A percentile compares a stretch with the other conserved stretches of the same genome.
Evolutionary conservation across 2,329 filamentous ascomycete species (phyloP).

Genomic region (Colletotrichum lini): DNA sequence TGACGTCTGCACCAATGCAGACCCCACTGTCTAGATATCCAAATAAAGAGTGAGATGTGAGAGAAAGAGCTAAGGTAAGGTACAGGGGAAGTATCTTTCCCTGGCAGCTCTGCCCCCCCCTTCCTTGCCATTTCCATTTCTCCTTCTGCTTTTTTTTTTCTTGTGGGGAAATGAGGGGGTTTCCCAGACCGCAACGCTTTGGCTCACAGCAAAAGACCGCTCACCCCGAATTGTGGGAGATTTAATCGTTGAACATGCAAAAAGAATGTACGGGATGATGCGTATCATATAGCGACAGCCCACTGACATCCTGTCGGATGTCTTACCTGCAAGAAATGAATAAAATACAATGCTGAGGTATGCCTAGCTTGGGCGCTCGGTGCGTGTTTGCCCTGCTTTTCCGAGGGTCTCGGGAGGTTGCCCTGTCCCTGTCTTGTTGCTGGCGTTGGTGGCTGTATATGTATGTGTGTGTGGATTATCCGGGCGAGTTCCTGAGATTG

Average conservation of each 20-base stretch:
- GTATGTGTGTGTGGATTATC: not conserved
- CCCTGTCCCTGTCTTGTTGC: constrained; percentile 25
- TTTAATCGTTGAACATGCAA: not conserved
- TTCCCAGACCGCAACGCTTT: too few species aligned
- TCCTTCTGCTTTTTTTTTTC: too few species aligned
- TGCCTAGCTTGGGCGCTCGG: not conserved
- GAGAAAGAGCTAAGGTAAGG: constrained; percentile 18
- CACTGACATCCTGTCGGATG: not conserved
- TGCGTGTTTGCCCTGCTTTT: constrained; percentile 12
- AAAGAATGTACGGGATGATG: not conserved
- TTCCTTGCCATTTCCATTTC: too few species aligned
- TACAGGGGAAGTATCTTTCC: constrained; percentile 26
- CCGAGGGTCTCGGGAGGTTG: constrained; percentile 14
- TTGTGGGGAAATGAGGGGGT: too few species aligned
- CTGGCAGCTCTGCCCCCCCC: not conserved
- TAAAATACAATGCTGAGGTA: not conserved
- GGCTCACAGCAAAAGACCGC: not conserved
- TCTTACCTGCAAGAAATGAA: not conserved
- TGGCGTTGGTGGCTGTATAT: not conserved
- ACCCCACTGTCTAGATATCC: constrained; percentile 19
- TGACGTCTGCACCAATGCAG: constrained; percentile 36
- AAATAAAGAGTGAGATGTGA: constrained; percentile 18
- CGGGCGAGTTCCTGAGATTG: constrained; percentile 14
- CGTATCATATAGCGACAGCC: not conserved
- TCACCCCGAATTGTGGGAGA: not conserved